phyloP scores from a whole-genome alignment of 768 basidiomycete species.

The Xanthoconium purpureum region DNA sequence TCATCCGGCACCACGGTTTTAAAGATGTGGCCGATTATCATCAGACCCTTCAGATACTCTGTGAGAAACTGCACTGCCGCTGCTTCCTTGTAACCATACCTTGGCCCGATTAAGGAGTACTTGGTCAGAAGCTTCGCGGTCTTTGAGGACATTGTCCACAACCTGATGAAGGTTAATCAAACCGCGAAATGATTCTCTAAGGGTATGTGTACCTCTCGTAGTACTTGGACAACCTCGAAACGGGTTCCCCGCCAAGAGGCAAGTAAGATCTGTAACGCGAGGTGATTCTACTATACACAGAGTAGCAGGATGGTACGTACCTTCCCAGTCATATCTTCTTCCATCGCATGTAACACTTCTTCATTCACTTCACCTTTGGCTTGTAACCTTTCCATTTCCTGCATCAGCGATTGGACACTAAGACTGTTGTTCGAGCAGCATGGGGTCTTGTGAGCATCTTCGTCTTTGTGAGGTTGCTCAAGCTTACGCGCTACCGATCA shows the following conservation, averaged over 20 bases:
- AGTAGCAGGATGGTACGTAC: constrained; percentile 32
- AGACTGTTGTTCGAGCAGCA: constrained; percentile 34
- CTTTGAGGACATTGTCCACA: constrained; percentile 82
- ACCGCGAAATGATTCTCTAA: not conserved
- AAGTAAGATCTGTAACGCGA: constrained; percentile 66
- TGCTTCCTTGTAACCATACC: constrained; percentile 38
- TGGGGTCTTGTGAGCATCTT: constrained; percentile 50
- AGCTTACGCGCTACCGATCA: constrained; percentile 90
- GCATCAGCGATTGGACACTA: constrained; percentile 23
- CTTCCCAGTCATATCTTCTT: constrained; percentile 92
- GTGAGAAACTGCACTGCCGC: not conserved
- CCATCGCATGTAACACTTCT: constrained; percentile 80
- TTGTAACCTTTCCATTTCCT: constrained; percentile 91
- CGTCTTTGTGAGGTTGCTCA: constrained; percentile 37
- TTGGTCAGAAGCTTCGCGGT: constrained; percentile 66
- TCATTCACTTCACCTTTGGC: constrained; percentile 85
- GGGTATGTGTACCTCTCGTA: constrained; percentile 54
- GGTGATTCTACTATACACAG: not conserved
- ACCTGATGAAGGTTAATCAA: constrained; percentile 41
- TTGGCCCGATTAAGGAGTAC: constrained; percentile 82
- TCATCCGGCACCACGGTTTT: constrained; percentile 83
- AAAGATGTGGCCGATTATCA: constrained; percentile 88
- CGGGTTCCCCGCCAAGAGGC: constrained; percentile 98
- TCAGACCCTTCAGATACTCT: constrained; percentile 56
- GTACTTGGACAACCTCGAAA: constrained; percentile 88